Evolutionary conservation across 2,329 filamentous ascomycete species (phyloP).

Genomic region (Periconia sp.): DNA sequence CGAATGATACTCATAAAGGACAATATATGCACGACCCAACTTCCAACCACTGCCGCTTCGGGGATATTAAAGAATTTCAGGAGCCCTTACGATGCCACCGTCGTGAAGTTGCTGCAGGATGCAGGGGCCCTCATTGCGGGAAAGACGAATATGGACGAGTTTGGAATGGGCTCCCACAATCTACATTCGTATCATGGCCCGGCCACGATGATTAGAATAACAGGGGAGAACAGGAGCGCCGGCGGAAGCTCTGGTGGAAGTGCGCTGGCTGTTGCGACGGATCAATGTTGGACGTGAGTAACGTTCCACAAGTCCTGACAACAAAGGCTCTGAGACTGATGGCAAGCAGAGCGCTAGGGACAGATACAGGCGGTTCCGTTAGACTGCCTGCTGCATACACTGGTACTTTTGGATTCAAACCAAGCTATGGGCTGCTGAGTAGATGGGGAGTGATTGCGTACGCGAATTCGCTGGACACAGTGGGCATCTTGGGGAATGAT

Average conservation of each 20-base stretch:
- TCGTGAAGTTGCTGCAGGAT: conserved; percentile 67
- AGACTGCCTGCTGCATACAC: conserved; percentile 86
- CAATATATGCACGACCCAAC: conserved; percentile 51
- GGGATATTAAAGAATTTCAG: conserved; percentile 66
- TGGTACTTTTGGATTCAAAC: conserved; percentile 82
- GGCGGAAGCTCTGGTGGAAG: conserved; percentile 82
- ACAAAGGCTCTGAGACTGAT: conserved; percentile 14
- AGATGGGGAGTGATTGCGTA: conserved; percentile 87
- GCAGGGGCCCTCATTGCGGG: conserved; percentile 67
- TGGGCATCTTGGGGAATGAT: conserved; percentile 69
- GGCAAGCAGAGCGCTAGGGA: conserved; percentile 69
- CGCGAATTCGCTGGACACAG: conserved; percentile 89
- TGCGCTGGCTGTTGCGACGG: conserved; percentile 75
- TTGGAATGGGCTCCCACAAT: conserved; percentile 90
- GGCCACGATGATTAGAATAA: conserved; percentile 54
- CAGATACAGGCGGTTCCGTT: conserved; percentile 90
- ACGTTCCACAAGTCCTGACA: background rate
- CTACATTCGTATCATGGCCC: conserved; percentile 67
- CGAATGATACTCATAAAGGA: conserved; percentile 52
- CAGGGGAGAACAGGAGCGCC: conserved; percentile 42
- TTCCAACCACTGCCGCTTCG: conserved; percentile 79
- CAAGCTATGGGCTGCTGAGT: conserved; percentile 85
- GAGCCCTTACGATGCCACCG: conserved; percentile 81
- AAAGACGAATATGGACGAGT: conserved; percentile 94
- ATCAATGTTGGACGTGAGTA: conserved; percentile 60